phyloP scores from a whole-genome alignment of 192 early-diverging fungal species.

The Spinellus fusiger region DNA sequence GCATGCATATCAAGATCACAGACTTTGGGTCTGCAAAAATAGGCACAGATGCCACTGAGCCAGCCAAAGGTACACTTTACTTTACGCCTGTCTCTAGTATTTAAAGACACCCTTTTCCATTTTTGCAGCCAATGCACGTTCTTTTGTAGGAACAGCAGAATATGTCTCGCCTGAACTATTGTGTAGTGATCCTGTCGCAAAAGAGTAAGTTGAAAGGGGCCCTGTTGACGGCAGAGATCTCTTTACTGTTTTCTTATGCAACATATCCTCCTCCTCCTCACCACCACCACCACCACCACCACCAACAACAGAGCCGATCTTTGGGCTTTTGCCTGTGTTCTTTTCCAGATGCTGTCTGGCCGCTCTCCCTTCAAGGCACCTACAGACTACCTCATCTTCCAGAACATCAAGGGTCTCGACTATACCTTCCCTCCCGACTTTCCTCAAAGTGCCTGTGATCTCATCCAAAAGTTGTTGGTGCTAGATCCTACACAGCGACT shows the following conservation, averaged over 20 bases:
- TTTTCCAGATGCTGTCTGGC: constrained; percentile 87
- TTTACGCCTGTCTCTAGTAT: not conserved
- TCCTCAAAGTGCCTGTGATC: constrained; percentile 57
- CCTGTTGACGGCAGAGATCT: not conserved
- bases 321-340: constrained; percentile 86
- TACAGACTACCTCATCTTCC: constrained; percentile 97
- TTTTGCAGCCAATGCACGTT: constrained; percentile 47
- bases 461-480: constrained; percentile 73
- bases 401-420: constrained; percentile 86
- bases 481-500: constrained; percentile 56
- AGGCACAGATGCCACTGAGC: constrained; percentile 18
- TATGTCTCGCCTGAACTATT: constrained; percentile 97
- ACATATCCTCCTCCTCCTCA: not conserved
- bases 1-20: constrained; percentile 91
- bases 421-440: constrained; percentile 79
- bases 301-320: constrained; percentile 56
- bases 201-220: constrained; percentile 39
- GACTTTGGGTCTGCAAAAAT: constrained; percentile 97
- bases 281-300: too few species aligned
- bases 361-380: constrained; percentile 89
- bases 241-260: constrained; percentile 1
- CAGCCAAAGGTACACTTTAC: not conserved
- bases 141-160: constrained; percentile 98
- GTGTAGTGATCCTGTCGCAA: constrained; percentile 78
- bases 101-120: not conserved